Conservation (phyloP, 345 rosid species). For the Kernera saxatilis region DNA sequence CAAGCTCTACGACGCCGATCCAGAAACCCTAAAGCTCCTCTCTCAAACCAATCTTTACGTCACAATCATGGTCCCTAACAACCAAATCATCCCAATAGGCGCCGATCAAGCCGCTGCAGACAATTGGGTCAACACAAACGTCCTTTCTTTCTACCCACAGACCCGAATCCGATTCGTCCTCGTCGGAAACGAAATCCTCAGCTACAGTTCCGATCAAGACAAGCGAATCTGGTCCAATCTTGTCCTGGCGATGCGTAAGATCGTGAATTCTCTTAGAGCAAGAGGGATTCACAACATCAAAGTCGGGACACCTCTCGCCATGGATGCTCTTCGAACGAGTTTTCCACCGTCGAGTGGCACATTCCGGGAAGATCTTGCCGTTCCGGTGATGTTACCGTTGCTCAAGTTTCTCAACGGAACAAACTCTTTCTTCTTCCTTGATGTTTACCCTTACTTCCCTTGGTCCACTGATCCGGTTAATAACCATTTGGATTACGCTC, state of each 20-base stretch:
- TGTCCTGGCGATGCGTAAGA: conserved; percentile 60
- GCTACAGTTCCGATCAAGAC: conserved; percentile 41
- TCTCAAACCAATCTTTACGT: conserved; percentile 49
- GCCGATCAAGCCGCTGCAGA: conserved; percentile 39
- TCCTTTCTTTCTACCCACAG: conserved; percentile 44
- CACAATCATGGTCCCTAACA: conserved; percentile 58
- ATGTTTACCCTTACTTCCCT: conserved; percentile 75
- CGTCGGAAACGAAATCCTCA: conserved; percentile 70
- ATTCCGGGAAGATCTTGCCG: conserved; percentile 50
- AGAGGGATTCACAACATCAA: conserved; percentile 48
- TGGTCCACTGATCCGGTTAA: conserved; percentile 48
- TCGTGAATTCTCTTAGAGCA: conserved; percentile 41
- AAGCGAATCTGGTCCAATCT: conserved; percentile 39
- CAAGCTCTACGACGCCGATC: conserved; percentile 57
- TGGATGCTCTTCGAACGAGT: conserved; percentile 49
- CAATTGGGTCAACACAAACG: conserved; percentile 46
- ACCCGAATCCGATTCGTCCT: conserved; percentile 54
- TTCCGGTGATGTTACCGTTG: conserved; percentile 48
- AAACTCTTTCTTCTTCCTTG: conserved; percentile 63
- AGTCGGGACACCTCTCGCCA: conserved; percentile 69
- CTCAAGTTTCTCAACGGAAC: conserved; percentile 57
- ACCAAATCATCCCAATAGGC: conserved; percentile 45
- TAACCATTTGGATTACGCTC: conserved; percentile 43
- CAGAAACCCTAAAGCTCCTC: conserved; percentile 46
- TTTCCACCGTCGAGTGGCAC: conserved; percentile 66